phyloP scores from a whole-genome alignment of 1,139 yeast genomes.

The Ashbya aceris region DNA sequence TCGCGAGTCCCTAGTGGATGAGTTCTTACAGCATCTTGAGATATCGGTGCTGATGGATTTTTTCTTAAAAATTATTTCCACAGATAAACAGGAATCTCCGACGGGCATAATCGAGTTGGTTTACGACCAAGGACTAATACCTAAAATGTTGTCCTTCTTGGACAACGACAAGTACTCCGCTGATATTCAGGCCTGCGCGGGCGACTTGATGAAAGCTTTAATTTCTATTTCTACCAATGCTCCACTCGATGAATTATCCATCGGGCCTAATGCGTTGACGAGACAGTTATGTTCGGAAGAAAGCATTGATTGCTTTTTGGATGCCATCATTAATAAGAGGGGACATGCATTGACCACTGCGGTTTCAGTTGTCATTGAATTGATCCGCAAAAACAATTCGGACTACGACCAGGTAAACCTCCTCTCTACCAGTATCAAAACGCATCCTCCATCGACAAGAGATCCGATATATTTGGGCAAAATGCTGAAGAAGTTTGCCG shows the following conservation, averaged over 20 bases:
- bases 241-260: conserved; percentile 60
- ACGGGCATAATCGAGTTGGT: conserved; percentile 52
- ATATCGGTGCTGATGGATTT: conserved; percentile 68
- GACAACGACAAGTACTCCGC: conserved; percentile 38
- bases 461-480: conserved; percentile 54
- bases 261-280: conserved; percentile 91
- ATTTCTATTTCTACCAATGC: conserved; percentile 83
- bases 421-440: conserved; percentile 63
- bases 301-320: conserved; percentile 52
- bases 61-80: conserved; percentile 48
- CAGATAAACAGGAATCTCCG: conserved; percentile 55
- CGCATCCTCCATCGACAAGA: conserved; percentile 87
- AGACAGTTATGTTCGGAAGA: conserved; percentile 74
- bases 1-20: conserved; percentile 42
- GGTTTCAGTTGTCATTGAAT: conserved; percentile 90
- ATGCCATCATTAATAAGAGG: conserved; percentile 64
- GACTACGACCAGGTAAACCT: conserved; percentile 91
- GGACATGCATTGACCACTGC: conserved; percentile 90
- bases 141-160: conserved; percentile 42
- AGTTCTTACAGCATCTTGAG: conserved; percentile 44
- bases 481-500: conserved; percentile 30
- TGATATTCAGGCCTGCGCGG: conserved; percentile 82
- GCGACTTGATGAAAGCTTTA: conserved; percentile 87
- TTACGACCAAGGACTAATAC: conserved; percentile 41
- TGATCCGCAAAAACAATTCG: conserved; percentile 88